These are phyloP conservation scores for Pezicula radicicola DNA, from an alignment of 2,329 filamentous ascomycete species.

Conservation along the genomic window DNA sequence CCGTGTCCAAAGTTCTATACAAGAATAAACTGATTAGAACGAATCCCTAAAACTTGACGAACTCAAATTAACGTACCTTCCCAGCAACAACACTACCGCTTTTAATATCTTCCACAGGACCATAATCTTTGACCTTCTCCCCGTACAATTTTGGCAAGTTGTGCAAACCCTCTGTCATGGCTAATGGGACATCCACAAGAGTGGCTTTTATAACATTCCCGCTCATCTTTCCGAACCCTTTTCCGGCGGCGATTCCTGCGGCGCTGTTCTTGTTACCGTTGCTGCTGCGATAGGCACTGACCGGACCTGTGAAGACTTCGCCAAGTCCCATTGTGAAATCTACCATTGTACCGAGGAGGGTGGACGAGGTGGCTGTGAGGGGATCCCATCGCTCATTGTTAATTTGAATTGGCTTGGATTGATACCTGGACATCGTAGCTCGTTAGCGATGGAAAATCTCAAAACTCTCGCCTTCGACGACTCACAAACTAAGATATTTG, in stretches of 20 bases:
- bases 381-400: slow-evolving; percentile 30
- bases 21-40: no score
- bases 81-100: slow-evolving; percentile 73
- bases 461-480: neutral
- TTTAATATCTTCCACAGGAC: slow-evolving; percentile 74
- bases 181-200: slow-evolving; percentile 45
- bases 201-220: slow-evolving; percentile 28
- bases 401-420: no score
- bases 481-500: slow-evolving; percentile 41
- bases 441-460: slow-evolving; percentile 28
- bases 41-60: no score
- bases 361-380: slow-evolving; percentile 14
- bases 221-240: slow-evolving; percentile 35
- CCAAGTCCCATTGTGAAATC: neutral
- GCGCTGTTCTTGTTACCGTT: no score
- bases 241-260: slow-evolving; percentile 4
- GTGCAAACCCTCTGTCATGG: slow-evolving; percentile 48
- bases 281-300: no score
- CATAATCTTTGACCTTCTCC: slow-evolving; percentile 76
- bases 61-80: no score
- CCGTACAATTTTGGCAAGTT: slow-evolving; percentile 50
- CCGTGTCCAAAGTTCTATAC: no score
- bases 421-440: neutral
- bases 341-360: neutral
- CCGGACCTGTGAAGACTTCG: no score